Conservation (phyloP, 441 rosid species). For the Theobroma grandiflorum region DNA sequence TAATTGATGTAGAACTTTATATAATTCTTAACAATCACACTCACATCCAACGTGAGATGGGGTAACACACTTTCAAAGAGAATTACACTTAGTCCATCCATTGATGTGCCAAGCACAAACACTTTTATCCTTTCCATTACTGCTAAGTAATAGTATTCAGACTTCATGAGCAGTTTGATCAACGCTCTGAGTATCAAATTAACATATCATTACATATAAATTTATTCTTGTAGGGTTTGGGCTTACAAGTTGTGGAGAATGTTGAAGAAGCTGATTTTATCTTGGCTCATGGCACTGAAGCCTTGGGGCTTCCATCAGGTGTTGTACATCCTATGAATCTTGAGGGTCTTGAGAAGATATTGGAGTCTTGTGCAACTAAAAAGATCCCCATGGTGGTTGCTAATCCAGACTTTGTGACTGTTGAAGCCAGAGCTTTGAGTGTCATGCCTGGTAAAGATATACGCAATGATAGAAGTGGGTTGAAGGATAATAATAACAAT, state of each 20-base stretch:
- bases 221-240: conserved; percentile 66
- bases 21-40: too few relatives aligned
- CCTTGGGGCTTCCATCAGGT: conserved; percentile 71
- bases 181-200: background rate
- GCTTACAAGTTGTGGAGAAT: conserved; percentile 69
- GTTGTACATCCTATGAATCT: conserved; percentile 57
- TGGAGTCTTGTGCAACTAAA: conserved; percentile 72
- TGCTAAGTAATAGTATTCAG: background rate
- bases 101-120: background rate
- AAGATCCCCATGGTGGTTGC: conserved; percentile 91
- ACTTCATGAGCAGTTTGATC: background rate
- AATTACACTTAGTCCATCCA: background rate
- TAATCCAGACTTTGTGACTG: conserved; percentile 92
- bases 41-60: too few relatives aligned
- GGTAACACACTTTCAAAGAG: background rate
- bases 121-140: background rate
- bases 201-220: background rate
- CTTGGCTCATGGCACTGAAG: conserved; percentile 80
- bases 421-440: conserved; percentile 81
- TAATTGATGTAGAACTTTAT: too few relatives aligned
- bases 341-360: conserved; percentile 76
- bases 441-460: conserved; percentile 85
- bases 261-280: conserved; percentile 89
- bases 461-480: background rate
- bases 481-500: background rate